Base-by-base conservation (phyloP, 176 grass and related monocot species). In the Zea mays region DNA sequence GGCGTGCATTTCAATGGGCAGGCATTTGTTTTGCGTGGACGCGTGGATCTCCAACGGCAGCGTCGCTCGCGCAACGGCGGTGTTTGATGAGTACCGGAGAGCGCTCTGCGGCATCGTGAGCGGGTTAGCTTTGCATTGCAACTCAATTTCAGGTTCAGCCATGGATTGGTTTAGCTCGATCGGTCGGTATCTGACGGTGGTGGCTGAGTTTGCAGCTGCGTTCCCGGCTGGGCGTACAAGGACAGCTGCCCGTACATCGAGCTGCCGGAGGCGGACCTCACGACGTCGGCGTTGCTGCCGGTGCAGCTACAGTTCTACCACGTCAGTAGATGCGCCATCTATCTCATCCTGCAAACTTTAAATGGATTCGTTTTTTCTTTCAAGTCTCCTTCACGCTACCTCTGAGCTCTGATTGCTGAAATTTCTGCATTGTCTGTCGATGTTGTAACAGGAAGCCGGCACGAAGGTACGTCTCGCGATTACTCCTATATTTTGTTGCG, bases 221-320 rank as follows among this genome's bases (percentile, higher is more conserved):
- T 99, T 52, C 96, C 96, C 0, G 92, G 96, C 15, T 95, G 72
- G 90, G 96, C 90, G 10, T 99, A 85, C 86, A 87, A 34, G 78
- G 86, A 82, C 8, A 60, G 81, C 14, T 51, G 83, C 69, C 60
- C 83, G 43, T 98, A 75, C 65, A 46, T 94, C 33, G 83, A 86
- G 77, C 72, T 98, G 48, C 38, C 51, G 54, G 85, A 87, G 50
- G 75, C 71, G 4, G 74, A 86, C 17, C 73, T 98, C 20, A 38
- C 83, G 43, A 59, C 82, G 70, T 83, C 80, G 62, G 87, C 87
- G 58, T 94, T 77, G 16, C 60, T 69, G 41, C 89, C 74, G 72
- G 62, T 83, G 41, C 96, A 98, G 67, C 59, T 82, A 71, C 89
- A 87, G n/a, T 89, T 98, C 74, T 98, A 98, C 67, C 85, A 88